Evolutionary conservation across 1,284 basidiomycete species (phyloP).

Genomic region (Ceratobasidium papillatum): DNA sequence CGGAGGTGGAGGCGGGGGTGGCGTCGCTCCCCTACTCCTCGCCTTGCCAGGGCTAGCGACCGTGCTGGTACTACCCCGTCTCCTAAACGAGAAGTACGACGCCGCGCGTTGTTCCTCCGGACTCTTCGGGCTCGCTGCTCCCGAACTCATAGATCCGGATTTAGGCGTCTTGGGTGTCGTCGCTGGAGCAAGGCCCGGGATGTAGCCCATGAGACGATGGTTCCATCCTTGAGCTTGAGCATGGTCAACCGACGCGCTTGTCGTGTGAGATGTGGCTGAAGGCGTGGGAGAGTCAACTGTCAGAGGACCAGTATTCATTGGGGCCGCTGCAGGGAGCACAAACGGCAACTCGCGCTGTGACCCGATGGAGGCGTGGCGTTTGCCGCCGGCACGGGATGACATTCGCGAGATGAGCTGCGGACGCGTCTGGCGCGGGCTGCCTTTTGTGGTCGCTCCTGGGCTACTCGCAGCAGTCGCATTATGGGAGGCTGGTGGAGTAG

Average conservation of each 20-base stretch:
- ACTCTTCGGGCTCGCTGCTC: slow-evolving; percentile 15
- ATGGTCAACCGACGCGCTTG: not conserved
- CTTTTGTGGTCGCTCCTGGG: not conserved
- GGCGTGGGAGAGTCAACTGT: not conserved
- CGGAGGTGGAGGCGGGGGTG: slow-evolving; percentile 12
- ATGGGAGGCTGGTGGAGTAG: not conserved
- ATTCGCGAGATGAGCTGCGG: slow-evolving; percentile 33
- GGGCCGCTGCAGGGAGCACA: not conserved
- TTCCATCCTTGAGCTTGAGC: slow-evolving; percentile 18
- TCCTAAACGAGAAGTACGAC: slow-evolving; percentile 31
- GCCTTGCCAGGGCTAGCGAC: slow-evolving; percentile 17
- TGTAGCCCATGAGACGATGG: slow-evolving; percentile 14
- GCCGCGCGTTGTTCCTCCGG: slow-evolving; percentile 22
- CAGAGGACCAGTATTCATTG: not conserved
- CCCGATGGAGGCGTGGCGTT: slow-evolving; percentile 34
- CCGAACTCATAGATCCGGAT: slow-evolving; percentile 17
- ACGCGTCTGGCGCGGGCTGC: slow-evolving; percentile 7
- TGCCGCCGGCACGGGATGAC: slow-evolving; percentile 27
- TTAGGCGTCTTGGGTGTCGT: slow-evolving; percentile 15
- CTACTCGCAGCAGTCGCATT: no score
- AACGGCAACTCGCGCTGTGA: slow-evolving; percentile 30
- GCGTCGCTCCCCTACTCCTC: not conserved
- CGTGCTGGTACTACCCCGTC: not conserved
- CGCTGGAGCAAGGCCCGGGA: slow-evolving; percentile 11
- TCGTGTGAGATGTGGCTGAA: not conserved